These are phyloP conservation scores for Atkinsonella texensis DNA, from an alignment of 2,329 filamentous ascomycete species.

Conservation along the genomic window DNA sequence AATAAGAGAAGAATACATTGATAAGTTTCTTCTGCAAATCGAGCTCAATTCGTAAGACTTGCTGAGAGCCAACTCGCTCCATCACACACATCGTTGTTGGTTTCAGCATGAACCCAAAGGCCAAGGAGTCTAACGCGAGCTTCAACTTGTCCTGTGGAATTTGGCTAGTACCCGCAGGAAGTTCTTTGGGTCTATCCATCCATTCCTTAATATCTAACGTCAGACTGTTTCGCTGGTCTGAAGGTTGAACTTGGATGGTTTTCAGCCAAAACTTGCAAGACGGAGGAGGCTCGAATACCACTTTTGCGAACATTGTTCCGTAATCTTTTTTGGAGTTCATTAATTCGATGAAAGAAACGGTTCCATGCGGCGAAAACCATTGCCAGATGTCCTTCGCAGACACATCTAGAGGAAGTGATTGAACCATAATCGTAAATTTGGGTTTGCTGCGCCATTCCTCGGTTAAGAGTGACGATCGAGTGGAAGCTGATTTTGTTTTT, in stretches of 20 bases:
- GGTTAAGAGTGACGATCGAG: neutral
- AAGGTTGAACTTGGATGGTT: constrained; percentile 15
- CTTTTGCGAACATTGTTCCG: constrained; percentile 22
- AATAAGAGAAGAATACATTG: constrained; percentile 19
- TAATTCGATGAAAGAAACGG: constrained; percentile 44
- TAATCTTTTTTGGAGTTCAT: neutral
- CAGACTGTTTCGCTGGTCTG: constrained; percentile 11
- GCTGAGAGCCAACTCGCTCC: constrained; percentile 21
- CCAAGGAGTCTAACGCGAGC: constrained; percentile 33
- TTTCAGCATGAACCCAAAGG: constrained; percentile 49
- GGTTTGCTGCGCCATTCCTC: constrained; percentile 22
- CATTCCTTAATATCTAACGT: constrained; percentile 8
- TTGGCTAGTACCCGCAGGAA: neutral
- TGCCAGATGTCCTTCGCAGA: constrained; percentile 35
- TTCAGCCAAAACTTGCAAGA: constrained; percentile 36
- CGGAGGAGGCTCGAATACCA: constrained; percentile 49
- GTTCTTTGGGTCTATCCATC: neutral
- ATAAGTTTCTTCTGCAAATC: constrained; percentile 19
- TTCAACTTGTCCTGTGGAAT: constrained; percentile 19
- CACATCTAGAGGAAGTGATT: constrained; percentile 21
- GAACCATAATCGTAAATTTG: constrained; percentile 20
- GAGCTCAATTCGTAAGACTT: constrained; percentile 17
- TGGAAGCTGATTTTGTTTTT: neutral
- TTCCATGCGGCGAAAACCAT: constrained; percentile 39
- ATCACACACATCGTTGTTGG: constrained; percentile 47